Percentiles rank a stretch among this genome's conserved stretches.
Conservation (phyloP, 2,329 filamentous ascomycete genomes). For the Myriosclerotinia curreyana region DNA sequence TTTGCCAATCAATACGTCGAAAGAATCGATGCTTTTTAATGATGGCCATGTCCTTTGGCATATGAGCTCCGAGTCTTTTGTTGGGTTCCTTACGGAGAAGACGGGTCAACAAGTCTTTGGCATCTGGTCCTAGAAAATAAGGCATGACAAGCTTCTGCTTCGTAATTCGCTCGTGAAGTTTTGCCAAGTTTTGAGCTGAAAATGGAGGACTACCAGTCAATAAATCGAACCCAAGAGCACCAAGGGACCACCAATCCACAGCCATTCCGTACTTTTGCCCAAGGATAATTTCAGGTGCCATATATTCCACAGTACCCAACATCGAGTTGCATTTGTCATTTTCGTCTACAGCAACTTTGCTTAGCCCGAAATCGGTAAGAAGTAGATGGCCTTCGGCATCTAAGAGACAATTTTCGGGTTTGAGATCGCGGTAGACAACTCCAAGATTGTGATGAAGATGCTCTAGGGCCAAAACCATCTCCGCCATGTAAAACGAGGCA, state of each 20-base stretch:
- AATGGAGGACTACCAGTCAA: slow-evolving; percentile 93
- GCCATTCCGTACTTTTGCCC: slow-evolving; percentile 88
- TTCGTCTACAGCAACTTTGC: slow-evolving; percentile 83
- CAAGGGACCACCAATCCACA: slow-evolving; percentile 98
- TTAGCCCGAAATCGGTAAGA: slow-evolving; percentile 93
- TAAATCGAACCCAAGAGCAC: slow-evolving; percentile 86
- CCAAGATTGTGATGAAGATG: slow-evolving; percentile 90
- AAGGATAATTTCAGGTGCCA: slow-evolving; percentile 88
- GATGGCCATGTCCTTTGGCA: slow-evolving; percentile 79
- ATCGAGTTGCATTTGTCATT: slow-evolving; percentile 76
- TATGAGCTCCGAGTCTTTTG: slow-evolving; percentile 83
- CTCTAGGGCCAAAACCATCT: slow-evolving; percentile 91
- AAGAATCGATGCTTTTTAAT: slow-evolving; percentile 97
- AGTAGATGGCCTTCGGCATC: slow-evolving; percentile 89
- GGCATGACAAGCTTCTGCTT: slow-evolving; percentile 87
- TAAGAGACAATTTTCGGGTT: slow-evolving; percentile 95
- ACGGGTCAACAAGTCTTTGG: slow-evolving; percentile 88
- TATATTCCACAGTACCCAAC: slow-evolving; percentile 95
- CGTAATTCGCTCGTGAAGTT: slow-evolving; percentile 93
- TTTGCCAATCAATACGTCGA: slow-evolving; percentile 92
- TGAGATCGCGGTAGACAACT: slow-evolving; percentile 94
- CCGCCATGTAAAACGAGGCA: slow-evolving; percentile 96
- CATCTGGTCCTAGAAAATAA: slow-evolving; percentile 86
- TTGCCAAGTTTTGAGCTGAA: slow-evolving; percentile 83
- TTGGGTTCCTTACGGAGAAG: slow-evolving; percentile 87